Percentiles rank a stretch among this genome's conserved stretches.
phyloP scores from a whole-genome alignment of 352 stramenopile species.

The Globisporangium viniferum region DNA sequence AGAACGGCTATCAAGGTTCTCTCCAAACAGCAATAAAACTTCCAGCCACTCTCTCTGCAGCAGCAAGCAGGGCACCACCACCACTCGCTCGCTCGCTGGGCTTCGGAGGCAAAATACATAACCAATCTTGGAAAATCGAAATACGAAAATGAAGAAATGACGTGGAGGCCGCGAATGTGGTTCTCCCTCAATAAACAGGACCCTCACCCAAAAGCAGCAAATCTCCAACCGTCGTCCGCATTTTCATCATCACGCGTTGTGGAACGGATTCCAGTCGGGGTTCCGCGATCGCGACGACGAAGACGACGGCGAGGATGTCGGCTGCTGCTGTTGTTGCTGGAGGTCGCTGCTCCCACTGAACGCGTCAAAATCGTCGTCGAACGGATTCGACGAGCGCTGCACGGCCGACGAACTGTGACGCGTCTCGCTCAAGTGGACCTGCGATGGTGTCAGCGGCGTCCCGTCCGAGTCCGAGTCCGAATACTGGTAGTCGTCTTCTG shows the following conservation, averaged over 20 bases:
- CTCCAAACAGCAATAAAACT: background rate
- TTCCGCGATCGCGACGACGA: background rate
- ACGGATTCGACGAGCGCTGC: constrained; percentile 7
- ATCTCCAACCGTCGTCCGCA: background rate
- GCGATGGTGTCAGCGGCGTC: constrained; percentile 1
- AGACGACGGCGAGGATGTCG: background rate
- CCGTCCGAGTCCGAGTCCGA: constrained; percentile 1
- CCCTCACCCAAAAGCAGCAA: background rate
- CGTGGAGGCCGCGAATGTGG: background rate
- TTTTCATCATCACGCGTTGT: constrained; percentile 5
- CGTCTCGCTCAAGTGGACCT: constrained; percentile 8
- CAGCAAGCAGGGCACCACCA: background rate
- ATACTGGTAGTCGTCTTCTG: constrained; percentile 6
- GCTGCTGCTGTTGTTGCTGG: constrained; percentile 1
- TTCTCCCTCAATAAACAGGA: background rate
- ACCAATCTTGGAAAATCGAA: background rate
- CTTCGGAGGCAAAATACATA: background rate
- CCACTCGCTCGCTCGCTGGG: background rate
- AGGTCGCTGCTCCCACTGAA: background rate
- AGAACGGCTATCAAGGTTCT: background rate
- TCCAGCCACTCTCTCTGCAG: background rate
- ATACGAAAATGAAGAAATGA: constrained; percentile 3
- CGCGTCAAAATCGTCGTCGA: constrained; percentile 11
- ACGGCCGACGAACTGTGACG: background rate
- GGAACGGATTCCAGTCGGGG: constrained; percentile 12